These are phyloP conservation scores for Trichoderma asperellum DNA, from an alignment of 2,329 filamentous ascomycete species.

Conservation along the genomic window DNA sequence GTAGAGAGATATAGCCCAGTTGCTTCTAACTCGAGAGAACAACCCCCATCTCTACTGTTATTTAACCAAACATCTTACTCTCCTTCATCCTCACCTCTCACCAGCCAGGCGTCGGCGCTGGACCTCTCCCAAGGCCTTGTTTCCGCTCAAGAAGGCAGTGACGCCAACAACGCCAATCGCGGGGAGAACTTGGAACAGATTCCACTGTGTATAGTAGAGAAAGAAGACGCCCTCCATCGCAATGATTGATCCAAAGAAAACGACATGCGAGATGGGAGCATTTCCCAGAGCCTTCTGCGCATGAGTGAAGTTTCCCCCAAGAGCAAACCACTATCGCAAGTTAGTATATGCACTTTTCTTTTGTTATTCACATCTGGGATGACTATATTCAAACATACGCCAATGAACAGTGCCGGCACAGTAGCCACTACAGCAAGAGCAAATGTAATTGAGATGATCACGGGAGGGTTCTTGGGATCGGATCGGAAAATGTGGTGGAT, in stretches of 20 bases:
- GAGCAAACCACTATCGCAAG: conserved; percentile 67
- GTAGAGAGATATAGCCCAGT: conserved; percentile 6
- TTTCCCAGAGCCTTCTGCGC: conserved; percentile 72
- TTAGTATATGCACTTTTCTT: conserved; percentile 33
- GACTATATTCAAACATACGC: conserved; percentile 50
- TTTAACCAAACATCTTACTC: not conserved
- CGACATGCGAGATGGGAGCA: conserved; percentile 77
- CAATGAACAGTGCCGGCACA: conserved; percentile 71
- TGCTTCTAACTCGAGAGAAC: not conserved
- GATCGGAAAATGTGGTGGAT: conserved; percentile 89
- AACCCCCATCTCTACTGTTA: not conserved
- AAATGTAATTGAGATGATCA: conserved; percentile 79
- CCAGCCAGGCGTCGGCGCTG: conserved; percentile 84
- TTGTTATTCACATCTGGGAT: not conserved
- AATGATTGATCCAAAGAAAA: conserved; percentile 87
- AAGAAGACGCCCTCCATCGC: conserved; percentile 92
- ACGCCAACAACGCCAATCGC: conserved; percentile 68
- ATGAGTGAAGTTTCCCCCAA: conserved; percentile 84
- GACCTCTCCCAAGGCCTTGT: conserved; percentile 88
- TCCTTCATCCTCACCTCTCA: conserved; percentile 50
- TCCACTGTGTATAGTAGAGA: conserved; percentile 92
- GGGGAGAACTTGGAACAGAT: conserved; percentile 85
- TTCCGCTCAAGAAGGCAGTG: conserved; percentile 83
- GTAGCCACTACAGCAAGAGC: conserved; percentile 71
- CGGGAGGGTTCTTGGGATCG: conserved; percentile 79